phyloP scores from a whole-genome alignment of 768 basidiomycete species.

The Amanita phalloides region DNA sequence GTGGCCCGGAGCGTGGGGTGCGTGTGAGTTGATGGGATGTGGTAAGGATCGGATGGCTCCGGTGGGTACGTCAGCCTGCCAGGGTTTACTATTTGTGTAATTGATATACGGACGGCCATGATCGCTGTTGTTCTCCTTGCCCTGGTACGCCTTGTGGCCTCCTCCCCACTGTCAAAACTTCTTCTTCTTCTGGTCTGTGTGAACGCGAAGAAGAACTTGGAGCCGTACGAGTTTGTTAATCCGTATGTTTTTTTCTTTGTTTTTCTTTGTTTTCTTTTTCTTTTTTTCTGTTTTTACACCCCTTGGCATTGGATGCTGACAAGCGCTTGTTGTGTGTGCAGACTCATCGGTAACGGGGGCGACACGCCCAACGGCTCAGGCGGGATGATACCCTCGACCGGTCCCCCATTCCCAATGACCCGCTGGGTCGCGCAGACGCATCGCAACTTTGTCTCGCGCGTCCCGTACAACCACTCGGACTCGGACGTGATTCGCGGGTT shows the following conservation, averaged over 20 bases:
- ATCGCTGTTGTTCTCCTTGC: too few relatives aligned
- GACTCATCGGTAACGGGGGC: conserved; percentile 65
- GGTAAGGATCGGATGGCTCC: too few relatives aligned
- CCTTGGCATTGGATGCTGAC: too few relatives aligned
- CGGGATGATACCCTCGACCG: conserved; percentile 68
- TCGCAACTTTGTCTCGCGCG: conserved; percentile 63
- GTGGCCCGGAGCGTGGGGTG: too few relatives aligned
- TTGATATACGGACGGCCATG: too few relatives aligned
- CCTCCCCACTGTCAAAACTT: too few relatives aligned
- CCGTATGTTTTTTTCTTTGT: neutral
- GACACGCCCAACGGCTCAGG: conserved; percentile 61
- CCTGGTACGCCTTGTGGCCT: too few relatives aligned
- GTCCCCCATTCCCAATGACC: conserved; percentile 79
- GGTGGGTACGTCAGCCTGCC: too few relatives aligned
- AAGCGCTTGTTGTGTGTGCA: conserved; percentile 2
- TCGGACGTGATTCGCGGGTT: conserved; percentile 51
- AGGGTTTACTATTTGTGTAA: too few relatives aligned
- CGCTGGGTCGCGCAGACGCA: conserved; percentile 79
- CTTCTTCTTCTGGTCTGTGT: neutral
- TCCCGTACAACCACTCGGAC: conserved; percentile 57
- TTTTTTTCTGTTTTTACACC: too few relatives aligned
- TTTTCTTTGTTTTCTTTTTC: neutral
- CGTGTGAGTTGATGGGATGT: too few relatives aligned
- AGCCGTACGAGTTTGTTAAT: conserved; percentile 6
- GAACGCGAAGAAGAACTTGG: neutral